Base-by-base conservation (phyloP, 2,329 filamentous ascomycete genomes). In the Sclerotinia spermophila region DNA sequence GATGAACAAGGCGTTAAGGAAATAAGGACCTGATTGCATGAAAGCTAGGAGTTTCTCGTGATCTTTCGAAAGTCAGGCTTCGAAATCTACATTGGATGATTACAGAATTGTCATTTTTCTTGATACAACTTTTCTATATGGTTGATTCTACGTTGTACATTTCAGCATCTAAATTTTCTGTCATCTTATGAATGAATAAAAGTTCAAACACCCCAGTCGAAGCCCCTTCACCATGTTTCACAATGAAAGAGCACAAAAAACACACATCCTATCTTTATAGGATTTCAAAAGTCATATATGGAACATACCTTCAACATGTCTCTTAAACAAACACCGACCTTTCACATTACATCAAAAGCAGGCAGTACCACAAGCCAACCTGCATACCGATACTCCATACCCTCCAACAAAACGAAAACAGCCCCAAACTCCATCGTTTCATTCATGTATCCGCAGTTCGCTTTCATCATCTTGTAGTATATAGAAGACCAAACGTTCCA, bases 1-100 rank as follows among this genome's bases (percentile, higher is more conserved):
- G 67, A n/a, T 55, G 58, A 64, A 35, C 15, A 68, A 68, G 66
- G 66, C 66, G 66, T 68, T 68, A 17, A 38, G 27, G 42, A 42
- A 48, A 59, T 67, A 0, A 24, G 40, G 40, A 45, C 33, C 5
- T 44, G 38, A 51, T 68, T 59, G n/a, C 55, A 48, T 48, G 40
- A 48, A 66, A 66, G 33, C 42, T 24, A 24, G 66, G 55, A 62
- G 40, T 68, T 68, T 44, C 53, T 68, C 42, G 58, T 68, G 55
- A 68, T 68, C 30, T 61, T 51, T 44, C 30, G 44, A 68, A 42
- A 68, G 45, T 66, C 40, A 53, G 17, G 33, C 62, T 66, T 66
- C 45, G 33, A 53, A 30, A 66, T 66, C 33, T 66, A 53, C 33
- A 24, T 53, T 40, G 62, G 30, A 53, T 64, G 33, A 53, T 53